These are phyloP conservation scores for Peronospora belbahrii DNA, from an alignment of 352 stramenopile genomes.

Conservation along the genomic window DNA sequence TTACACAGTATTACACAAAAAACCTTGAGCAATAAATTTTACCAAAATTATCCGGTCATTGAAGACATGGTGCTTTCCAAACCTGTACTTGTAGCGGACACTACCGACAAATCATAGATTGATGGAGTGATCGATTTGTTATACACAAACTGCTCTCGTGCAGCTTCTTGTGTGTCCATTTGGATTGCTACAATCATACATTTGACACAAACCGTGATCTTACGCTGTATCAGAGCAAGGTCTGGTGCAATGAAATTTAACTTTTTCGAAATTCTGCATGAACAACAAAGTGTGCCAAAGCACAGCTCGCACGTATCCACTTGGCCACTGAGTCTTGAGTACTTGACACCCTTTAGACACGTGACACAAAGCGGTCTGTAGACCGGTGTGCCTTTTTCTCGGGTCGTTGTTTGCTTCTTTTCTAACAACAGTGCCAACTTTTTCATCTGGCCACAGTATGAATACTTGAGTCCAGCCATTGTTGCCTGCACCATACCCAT, in stretches of 20 bases:
- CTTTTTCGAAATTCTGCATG: slow-evolving; percentile 20
- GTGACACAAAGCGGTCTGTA: slow-evolving; percentile 17
- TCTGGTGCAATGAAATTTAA: slow-evolving; percentile 23
- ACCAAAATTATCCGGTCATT: slow-evolving; percentile 14
- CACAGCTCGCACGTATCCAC: slow-evolving; percentile 18
- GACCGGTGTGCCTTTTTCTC: slow-evolving; percentile 1
- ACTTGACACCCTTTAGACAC: slow-evolving; percentile 15
- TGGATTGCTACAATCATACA: slow-evolving; percentile 12
- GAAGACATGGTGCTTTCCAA: slow-evolving; percentile 9
- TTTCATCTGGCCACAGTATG: slow-evolving; percentile 28
- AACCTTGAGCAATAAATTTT: slow-evolving; percentile 11
- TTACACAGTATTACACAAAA: too few relatives aligned
- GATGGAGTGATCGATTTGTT: not conserved
- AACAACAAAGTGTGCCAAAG: slow-evolving; percentile 12
- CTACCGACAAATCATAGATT: slow-evolving; percentile 3
- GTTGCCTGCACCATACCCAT: slow-evolving; percentile 15
- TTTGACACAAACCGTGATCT: slow-evolving; percentile 18
- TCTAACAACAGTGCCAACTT: slow-evolving; percentile 24
- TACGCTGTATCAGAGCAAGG: slow-evolving; percentile 8
- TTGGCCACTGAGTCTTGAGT: not conserved
- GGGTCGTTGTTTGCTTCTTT: slow-evolving; percentile 2
- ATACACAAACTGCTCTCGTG: slow-evolving; percentile 17
- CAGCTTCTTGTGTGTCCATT: slow-evolving; percentile 19
- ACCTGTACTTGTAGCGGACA: slow-evolving; percentile 14
- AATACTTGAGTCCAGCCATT: slow-evolving; percentile 21